phyloP scores from a whole-genome alignment of 2,329 filamentous ascomycete genomes.

The Pseudogymnoascus verrucosus region DNA sequence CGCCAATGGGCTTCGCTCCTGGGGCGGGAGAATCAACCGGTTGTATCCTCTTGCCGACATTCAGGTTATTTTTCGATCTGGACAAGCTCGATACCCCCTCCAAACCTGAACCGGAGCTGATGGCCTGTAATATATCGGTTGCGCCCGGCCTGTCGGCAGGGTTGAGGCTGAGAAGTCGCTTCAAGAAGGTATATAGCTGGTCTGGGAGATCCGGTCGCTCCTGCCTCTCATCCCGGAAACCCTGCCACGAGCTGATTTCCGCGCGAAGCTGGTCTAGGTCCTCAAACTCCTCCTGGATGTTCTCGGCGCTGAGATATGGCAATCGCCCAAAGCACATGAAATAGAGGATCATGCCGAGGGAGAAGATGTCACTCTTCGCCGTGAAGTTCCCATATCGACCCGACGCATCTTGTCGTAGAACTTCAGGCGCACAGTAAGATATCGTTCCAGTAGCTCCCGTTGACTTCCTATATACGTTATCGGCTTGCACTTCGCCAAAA shows the following conservation, averaged over 20 bases:
- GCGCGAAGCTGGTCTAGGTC: slow-evolving; percentile 76
- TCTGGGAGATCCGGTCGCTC: slow-evolving; percentile 76
- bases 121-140: slow-evolving; percentile 62
- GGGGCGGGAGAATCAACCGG: slow-evolving; percentile 26
- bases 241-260: slow-evolving; percentile 81
- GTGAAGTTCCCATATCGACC: slow-evolving; percentile 79
- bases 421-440: slow-evolving; percentile 94
- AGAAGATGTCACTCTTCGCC: slow-evolving; percentile 97
- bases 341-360: slow-evolving; percentile 94
- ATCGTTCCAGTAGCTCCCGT: slow-evolving; percentile 94
- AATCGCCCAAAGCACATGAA: slow-evolving; percentile 93
- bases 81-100: background rate
- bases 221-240: slow-evolving; percentile 70
- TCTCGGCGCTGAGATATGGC: slow-evolving; percentile 77
- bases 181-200: slow-evolving; percentile 77
- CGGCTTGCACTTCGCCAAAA: slow-evolving; percentile 91
- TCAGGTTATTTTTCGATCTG: background rate
- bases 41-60: slow-evolving; percentile 23
- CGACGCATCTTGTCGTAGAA: slow-evolving; percentile 59
- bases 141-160: slow-evolving; percentile 73
- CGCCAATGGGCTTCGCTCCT: slow-evolving; percentile 19
- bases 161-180: slow-evolving; percentile 69
- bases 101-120: slow-evolving; percentile 17
- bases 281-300: slow-evolving; percentile 83
- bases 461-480: slow-evolving; percentile 73